Percentiles rank a stretch among this genome's conserved stretches.
Evolutionary conservation across 106 monocot genomes (phyloP).

Genomic region (Apostasia ramifera): DNA sequence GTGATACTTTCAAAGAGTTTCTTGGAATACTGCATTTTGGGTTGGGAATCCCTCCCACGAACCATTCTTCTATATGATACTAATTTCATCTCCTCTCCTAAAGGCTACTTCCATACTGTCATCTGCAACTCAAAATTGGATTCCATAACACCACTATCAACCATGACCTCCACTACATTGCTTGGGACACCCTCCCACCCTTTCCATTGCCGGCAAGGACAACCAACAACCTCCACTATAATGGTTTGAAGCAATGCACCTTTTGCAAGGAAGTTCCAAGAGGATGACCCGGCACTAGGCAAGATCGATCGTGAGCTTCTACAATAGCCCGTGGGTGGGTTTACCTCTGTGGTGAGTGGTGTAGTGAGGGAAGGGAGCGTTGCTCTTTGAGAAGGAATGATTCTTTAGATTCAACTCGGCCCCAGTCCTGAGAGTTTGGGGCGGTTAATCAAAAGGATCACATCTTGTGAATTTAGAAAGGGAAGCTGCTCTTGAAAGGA

Average conservation of each 20-base stretch:
- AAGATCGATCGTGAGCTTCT: neutral
- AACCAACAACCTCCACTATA: neutral
- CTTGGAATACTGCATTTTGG: conserved; percentile 2
- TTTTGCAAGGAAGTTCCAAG: neutral
- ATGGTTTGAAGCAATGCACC: neutral
- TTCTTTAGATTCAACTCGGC: conserved; percentile 33
- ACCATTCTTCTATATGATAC: neutral
- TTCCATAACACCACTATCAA: neutral
- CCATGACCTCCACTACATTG: conserved; percentile 8
- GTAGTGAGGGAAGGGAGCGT: conserved; percentile 21
- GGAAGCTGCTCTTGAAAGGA: conserved; percentile 38
- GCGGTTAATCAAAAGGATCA: conserved; percentile 32
- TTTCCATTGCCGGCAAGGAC: neutral
- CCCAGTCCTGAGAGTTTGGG: conserved; percentile 41
- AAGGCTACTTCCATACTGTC: no score
- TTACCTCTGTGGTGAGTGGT: conserved; percentile 73
- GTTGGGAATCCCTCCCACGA: neutral
- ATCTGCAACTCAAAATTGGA: neutral
- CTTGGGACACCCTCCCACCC: neutral
- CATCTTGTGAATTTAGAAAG: conserved; percentile 32
- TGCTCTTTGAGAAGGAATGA: conserved; percentile 39
- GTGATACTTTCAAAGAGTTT: neutral
- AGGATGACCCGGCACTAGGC: neutral
- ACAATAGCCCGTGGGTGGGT: conserved; percentile 28
- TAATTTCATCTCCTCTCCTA: conserved; percentile 1